Percentiles rank a stretch among this genome's conserved stretches.
Evolutionary conservation across 176 grass and related monocot genomes (phyloP).

Genomic region (Aegilops umbellulata): DNA sequence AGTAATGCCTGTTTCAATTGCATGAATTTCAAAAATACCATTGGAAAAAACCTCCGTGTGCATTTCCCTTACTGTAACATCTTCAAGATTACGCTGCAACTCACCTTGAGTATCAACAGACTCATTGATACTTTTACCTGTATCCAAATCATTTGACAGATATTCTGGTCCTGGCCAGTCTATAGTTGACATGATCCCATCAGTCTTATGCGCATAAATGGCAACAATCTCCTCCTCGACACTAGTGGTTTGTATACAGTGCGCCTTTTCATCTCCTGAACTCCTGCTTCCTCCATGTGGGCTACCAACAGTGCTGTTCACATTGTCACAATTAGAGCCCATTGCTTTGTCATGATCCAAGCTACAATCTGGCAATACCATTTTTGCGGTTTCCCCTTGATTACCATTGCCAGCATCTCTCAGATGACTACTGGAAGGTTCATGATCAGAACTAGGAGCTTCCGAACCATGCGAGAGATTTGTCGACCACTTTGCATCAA

Average conservation of each 20-base stretch:
- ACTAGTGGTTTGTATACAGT: slow-evolving; percentile 22
- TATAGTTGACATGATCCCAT: slow-evolving; percentile 5
- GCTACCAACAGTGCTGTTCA: slow-evolving; percentile 20
- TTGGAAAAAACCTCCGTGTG: slow-evolving; percentile 28
- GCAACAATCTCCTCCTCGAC: slow-evolving; percentile 47
- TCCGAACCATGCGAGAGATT: slow-evolving; percentile 16
- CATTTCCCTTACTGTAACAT: slow-evolving; percentile 26
- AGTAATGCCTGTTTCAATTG: slow-evolving; percentile 19
- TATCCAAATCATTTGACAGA: slow-evolving; percentile 21
- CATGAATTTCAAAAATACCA: slow-evolving; percentile 41
- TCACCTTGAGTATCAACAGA: slow-evolving; percentile 10
- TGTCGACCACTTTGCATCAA: slow-evolving; percentile 86
- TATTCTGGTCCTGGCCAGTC: slow-evolving; percentile 25
- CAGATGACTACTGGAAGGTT: slow-evolving; percentile 31
- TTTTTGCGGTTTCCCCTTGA: slow-evolving; percentile 26
- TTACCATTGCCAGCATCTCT: slow-evolving; percentile 7
- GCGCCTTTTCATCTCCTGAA: slow-evolving; percentile 31
- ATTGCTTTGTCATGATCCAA: slow-evolving; percentile 30
- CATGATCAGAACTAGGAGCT: slow-evolving; percentile 20
- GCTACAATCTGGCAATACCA: slow-evolving; percentile 4
- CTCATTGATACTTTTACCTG: slow-evolving; percentile 18
- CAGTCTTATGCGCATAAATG: slow-evolving; percentile 28
- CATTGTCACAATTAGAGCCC: slow-evolving; percentile 14
- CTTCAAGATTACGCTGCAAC: slow-evolving; percentile 23
- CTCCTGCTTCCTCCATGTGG: slow-evolving; percentile 17